Evolutionary conservation across 176 grass and related monocot species (phyloP).

Genomic region (Musa itinerans): DNA sequence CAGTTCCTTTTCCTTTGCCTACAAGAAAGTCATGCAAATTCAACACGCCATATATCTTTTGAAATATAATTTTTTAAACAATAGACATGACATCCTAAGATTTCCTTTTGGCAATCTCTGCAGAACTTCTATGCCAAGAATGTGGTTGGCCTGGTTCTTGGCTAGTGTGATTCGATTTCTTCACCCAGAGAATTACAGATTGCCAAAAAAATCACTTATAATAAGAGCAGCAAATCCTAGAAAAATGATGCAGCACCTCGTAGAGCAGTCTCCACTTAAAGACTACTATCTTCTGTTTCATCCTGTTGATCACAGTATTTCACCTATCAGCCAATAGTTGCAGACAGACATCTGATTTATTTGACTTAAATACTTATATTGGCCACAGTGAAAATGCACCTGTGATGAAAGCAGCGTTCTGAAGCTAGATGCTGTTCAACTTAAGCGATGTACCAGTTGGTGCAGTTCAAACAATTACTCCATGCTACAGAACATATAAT

Average conservation of each 20-base stretch:
- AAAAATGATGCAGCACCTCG: slow-evolving; percentile 18
- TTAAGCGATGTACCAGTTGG: too few species aligned
- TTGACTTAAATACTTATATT: too few species aligned
- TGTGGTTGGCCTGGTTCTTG: background rate
- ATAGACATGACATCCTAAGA: background rate
- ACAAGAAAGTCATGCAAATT: background rate
- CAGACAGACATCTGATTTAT: too few species aligned
- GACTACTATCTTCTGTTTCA: slow-evolving; percentile 25
- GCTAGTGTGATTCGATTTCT: background rate
- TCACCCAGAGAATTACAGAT: background rate
- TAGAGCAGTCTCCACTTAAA: slow-evolving; percentile 38
- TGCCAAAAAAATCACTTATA: too few species aligned
- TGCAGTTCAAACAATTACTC: too few species aligned
- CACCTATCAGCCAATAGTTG: too few species aligned
- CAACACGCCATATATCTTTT: background rate
- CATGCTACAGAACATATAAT: too few species aligned
- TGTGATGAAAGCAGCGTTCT: too few species aligned
- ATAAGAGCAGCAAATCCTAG: background rate
- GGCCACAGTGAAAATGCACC: too few species aligned
- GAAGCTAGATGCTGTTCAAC: too few species aligned
- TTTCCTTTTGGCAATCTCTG: too few species aligned
- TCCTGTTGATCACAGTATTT: slow-evolving; percentile 28
- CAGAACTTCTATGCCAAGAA: too few species aligned
- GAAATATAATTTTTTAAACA: background rate
- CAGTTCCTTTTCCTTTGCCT: slow-evolving; percentile 33